Base-by-base conservation (phyloP, 768 basidiomycete genomes). In the Phanerochaete sordida region DNA sequence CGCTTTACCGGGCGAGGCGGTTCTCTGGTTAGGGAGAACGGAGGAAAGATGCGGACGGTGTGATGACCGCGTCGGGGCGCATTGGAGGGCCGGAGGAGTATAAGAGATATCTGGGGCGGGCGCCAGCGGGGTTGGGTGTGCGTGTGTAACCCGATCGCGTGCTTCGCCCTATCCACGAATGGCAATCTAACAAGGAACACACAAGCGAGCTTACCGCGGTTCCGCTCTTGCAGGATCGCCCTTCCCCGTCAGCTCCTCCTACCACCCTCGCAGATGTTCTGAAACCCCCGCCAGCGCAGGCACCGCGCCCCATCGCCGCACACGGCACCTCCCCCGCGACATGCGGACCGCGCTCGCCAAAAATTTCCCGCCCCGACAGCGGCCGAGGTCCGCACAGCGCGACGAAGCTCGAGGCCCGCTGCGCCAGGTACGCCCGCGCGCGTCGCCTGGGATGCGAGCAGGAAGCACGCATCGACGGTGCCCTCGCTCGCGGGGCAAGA, bases 201-300 rank as follows among this genome's bases (percentile, higher is more conserved):
- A 6, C 26, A 31, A 8, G 19, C 46, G 21, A 3, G 58, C 58
- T 59, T 43, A 59, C 50, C 58, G 49, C 58, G 58, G 58, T 52
- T 59, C 58, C 58, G 58, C 58, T 33, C 58, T 59, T 27, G 9
- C 48, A 51, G 58, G 58, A 59, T 53, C 49, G 49, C 49, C 31
- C 48, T 39, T 2, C 11, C 35, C 21, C 23, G 48, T 28, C 46
- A 37, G 8, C 26, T 27, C 19, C 27, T 15, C 43, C 19, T 12
- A 57, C 7, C 13, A 26, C 44, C 19, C 11, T 56, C 43, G 23
- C 54, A 15, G 33, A 7, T 7, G 3, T 31, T 21, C 12, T 53
- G 51, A 30, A 51, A 21, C 49, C n/a, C n/a, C n/a, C n/a, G n/a
- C 26, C 47, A 27, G 49, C 16, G 28, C 49, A 51, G 49, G 30